Base-by-base conservation (phyloP, 2,329 filamentous ascomycete species). In the Aspergillus sp. region DNA sequence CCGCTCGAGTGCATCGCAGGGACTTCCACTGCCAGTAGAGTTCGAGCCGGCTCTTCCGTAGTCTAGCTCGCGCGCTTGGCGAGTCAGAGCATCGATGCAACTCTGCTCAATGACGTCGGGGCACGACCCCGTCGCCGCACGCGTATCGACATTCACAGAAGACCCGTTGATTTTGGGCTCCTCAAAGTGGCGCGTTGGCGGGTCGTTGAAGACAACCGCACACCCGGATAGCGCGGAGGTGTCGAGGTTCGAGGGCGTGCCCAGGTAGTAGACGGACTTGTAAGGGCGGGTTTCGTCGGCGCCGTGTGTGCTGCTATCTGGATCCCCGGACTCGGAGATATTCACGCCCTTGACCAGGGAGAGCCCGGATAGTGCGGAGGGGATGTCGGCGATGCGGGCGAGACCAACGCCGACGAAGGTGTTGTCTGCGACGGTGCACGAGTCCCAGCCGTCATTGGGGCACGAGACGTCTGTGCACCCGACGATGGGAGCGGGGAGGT, bases 301-400 rank as follows among this genome's bases (percentile, higher is more conserved):
- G 1, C 57, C 57, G 9, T 59, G 22, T n/a, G n/a, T 22, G 28
- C 46, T 45, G 19, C 7, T 51, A 5, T 34, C 41, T 1, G 17
- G 11, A 3, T 7, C 25, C 11, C 23, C 34, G 9, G 43, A 23
- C 17, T 52, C 54, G 15, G 57, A 45, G 5, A 65, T 28, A 8
- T 64, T 60, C 17, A 67, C 61, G 7, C 59, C 66, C 41, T 67
- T 66, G 8, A 68, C 54, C 1, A 66, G 57, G 3, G 64, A 67
- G 3, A 68, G 47, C 15, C 64, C 63, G 11, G 59, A 51, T 9
- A 68, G 61, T 1, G 51, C 4, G 2, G 52, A 50, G 0, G 64
- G 66, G 2, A 57, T 48, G n/a, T 54, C 48, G 1, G 54, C 28
- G 31, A 66, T 64, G 6, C 51, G 61, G 19, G 62, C 49, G 17